phyloP scores from a whole-genome alignment of 257 asterid genomes.

The Gardenia jasminoides region DNA sequence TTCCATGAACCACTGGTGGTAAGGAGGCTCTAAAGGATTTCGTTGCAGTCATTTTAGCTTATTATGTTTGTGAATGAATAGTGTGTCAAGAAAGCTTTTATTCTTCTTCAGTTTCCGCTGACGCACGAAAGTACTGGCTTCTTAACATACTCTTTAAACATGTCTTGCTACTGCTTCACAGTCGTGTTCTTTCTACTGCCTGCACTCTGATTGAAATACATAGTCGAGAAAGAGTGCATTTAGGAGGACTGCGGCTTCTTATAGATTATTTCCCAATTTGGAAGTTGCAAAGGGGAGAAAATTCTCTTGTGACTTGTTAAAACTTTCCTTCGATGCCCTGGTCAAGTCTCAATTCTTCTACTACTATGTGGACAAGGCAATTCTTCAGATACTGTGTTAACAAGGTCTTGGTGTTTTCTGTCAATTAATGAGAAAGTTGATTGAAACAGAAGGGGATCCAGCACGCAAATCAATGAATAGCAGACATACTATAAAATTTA shows the following conservation, averaged over 20 bases:
- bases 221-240: background rate
- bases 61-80: background rate
- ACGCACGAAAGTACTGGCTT: background rate
- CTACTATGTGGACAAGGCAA: too few relatives aligned
- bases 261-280: too few relatives aligned
- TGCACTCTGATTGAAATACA: background rate
- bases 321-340: background rate
- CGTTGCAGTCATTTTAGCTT: background rate
- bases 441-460: too few relatives aligned
- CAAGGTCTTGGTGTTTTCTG: too few relatives aligned
- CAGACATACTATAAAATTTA: too few relatives aligned
- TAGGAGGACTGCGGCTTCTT: background rate
- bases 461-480: background rate
- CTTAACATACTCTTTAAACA: background rate
- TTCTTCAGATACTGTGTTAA: too few relatives aligned
- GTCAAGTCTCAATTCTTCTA: background rate
- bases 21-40: background rate
- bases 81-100: background rate
- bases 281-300: background rate
- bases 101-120: background rate
- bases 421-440: too few relatives aligned
- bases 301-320: background rate
- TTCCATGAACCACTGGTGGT: background rate
- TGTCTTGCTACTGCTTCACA: background rate
- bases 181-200: background rate